A percentile compares a stretch with the other conserved stretches of the same genome.
Evolutionary conservation across 192 early-diverging fungal species (phyloP).

Genomic region (Backusella parvicylindrica): DNA sequence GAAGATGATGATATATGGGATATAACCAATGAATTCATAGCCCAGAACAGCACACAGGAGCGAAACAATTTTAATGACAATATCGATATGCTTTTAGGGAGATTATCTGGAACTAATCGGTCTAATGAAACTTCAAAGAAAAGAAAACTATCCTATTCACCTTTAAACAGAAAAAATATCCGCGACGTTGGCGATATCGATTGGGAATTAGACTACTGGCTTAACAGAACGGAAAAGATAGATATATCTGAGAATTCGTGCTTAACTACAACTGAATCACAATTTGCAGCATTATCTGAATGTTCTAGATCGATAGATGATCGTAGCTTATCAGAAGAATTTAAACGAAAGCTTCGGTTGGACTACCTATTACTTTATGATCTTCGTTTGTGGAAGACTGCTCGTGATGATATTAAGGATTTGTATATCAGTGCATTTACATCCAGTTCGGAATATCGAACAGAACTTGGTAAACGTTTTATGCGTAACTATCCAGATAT

Average conservation of each 20-base stretch:
- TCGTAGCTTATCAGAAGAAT: conserved; percentile 29
- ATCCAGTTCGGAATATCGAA: conserved; percentile 75
- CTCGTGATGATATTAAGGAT: conserved; percentile 72
- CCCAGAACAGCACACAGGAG: not conserved
- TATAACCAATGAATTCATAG: not conserved
- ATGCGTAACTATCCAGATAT: conserved; percentile 80
- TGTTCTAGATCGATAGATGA: not conserved
- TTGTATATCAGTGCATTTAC: conserved; percentile 88
- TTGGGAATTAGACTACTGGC: conserved; percentile 19
- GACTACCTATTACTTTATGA: conserved; percentile 88
- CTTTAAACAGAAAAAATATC: not conserved
- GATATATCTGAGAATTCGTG: conserved; percentile 5
- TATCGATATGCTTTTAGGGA: not conserved
- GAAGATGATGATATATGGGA: not conserved
- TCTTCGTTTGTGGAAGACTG: conserved; percentile 84
- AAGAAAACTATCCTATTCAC: not conserved
- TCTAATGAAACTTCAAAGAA: not conserved
- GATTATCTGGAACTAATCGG: not conserved
- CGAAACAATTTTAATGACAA: not conserved
- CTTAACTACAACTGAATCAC: not conserved
- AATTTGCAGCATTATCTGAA: not conserved
- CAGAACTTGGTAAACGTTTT: conserved; percentile 64
- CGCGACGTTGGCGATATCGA: conserved; percentile 24
- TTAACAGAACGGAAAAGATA: conserved; percentile 11
- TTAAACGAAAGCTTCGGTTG: conserved; percentile 59